Evolutionary conservation across 441 rosid species (phyloP).

Genomic region (Raphanus hybrid): DNA sequence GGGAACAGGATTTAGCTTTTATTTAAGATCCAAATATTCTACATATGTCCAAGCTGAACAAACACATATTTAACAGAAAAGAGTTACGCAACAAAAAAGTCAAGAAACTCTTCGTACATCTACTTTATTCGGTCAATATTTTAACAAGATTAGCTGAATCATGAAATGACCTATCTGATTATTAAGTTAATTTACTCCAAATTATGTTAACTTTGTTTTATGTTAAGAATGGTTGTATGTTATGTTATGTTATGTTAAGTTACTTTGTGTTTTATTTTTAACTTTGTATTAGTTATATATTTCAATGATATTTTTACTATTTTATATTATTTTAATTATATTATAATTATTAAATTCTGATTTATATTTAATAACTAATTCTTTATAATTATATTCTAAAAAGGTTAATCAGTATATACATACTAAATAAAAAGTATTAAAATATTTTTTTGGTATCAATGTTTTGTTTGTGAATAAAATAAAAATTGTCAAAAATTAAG

Average conservation of each 20-base stretch:
- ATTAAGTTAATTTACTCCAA: not conserved
- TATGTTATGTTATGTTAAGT: not conserved
- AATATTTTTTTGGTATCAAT: no score
- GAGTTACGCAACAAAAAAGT: not conserved
- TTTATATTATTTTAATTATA: no score
- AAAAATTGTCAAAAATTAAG: no score
- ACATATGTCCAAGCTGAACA: not conserved
- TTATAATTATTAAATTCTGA: no score
- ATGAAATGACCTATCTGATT: not conserved
- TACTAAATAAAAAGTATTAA: no score
- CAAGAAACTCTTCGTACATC: not conserved
- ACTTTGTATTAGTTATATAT: no score
- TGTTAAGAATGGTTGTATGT: not conserved
- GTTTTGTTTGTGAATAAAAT: no score
- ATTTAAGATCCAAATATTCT: not conserved
- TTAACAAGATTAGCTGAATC: not conserved
- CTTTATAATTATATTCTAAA: no score
- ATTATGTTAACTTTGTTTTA: not conserved
- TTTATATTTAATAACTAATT: not conserved
- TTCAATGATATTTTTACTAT: no score
- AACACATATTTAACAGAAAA: not conserved
- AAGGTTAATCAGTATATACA: not conserved
- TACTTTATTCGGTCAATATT: not conserved
- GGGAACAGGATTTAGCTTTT: not conserved
- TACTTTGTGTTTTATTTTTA: not conserved